Evolutionary conservation across 1,284 basidiomycete genomes (phyloP).

Genomic region (Fomitiporia mediterranea): DNA sequence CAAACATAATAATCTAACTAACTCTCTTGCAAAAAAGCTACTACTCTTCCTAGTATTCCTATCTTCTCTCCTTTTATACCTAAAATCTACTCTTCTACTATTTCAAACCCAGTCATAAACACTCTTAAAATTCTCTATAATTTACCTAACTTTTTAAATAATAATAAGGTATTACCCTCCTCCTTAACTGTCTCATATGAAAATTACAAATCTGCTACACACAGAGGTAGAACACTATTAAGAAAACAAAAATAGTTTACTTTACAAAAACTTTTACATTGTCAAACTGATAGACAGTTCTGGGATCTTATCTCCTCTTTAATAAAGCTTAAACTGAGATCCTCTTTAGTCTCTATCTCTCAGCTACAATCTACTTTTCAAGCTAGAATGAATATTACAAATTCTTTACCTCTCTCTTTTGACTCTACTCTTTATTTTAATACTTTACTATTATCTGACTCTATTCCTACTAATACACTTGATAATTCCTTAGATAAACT

Average conservation of each 20-base stretch:
- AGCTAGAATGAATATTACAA: conserved; percentile 11
- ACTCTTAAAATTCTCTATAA: background rate
- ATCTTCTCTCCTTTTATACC: background rate
- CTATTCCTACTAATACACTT: background rate
- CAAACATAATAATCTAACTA: conserved; percentile 6
- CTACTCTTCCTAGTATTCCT: background rate
- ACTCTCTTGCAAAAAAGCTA: conserved; percentile 8
- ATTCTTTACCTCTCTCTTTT: background rate
- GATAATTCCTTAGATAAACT: conserved; percentile 3
- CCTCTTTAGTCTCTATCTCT: background rate
- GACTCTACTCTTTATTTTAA: too few relatives aligned
- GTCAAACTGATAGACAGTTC: background rate
- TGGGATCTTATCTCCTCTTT: conserved; percentile 8
- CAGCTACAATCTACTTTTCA: background rate
- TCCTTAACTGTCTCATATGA: background rate
- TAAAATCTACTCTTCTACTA: background rate
- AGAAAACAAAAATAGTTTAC: background rate
- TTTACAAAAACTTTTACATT: background rate
- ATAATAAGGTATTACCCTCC: background rate
- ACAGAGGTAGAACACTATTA: background rate
- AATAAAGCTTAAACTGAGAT: background rate
- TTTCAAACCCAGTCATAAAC: too few relatives aligned
- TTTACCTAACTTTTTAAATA: background rate
- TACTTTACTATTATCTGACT: too few relatives aligned
- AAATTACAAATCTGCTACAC: background rate